Percentiles rank a stretch among this genome's conserved stretches.
phyloP scores from a whole-genome alignment of 2,329 filamentous ascomycete species.

The Hypomyces perniciosus region DNA sequence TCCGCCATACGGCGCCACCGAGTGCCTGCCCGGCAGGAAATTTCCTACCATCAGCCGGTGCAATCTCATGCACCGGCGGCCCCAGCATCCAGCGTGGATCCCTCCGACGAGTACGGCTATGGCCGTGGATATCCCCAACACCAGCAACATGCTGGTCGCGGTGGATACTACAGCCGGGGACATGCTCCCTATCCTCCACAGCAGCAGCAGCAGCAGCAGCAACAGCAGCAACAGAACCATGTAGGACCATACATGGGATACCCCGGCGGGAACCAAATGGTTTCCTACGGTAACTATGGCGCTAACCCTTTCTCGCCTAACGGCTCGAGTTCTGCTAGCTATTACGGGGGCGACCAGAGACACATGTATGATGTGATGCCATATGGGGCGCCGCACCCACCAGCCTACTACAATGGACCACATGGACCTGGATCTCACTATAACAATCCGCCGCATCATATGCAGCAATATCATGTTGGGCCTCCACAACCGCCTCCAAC shows the following conservation, averaged over 20 bases:
- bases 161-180: constrained; percentile 20
- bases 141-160: constrained; percentile 20
- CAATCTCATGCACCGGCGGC: constrained; percentile 32
- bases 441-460: constrained; percentile 28
- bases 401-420: constrained; percentile 25
- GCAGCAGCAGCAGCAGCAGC: constrained; percentile 4
- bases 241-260: constrained; percentile 38
- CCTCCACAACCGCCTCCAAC: constrained; percentile 38
- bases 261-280: constrained; percentile 38
- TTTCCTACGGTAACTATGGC: constrained; percentile 38
- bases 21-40: constrained; percentile 26
- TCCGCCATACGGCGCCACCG: constrained; percentile 26
- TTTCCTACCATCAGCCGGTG: constrained; percentile 35
- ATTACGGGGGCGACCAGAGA: constrained; percentile 32
- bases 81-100: constrained; percentile 58
- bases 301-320: constrained; percentile 40
- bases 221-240: constrained; percentile 40
- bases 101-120: constrained; percentile 55
- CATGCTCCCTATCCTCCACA: constrained; percentile 11
- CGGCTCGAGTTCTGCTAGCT: constrained; percentile 32
- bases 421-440: constrained; percentile 18
- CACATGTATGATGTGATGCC: constrained; percentile 46
- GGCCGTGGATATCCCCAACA: constrained; percentile 27
- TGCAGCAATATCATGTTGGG: constrained; percentile 38
- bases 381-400: constrained; percentile 29